A percentile compares a stretch with the other conserved stretches of the same genome.
These are phyloP conservation scores for Globisporangium carolinianum DNA, from an alignment of 352 stramenopile genomes.

Conservation along the genomic window DNA sequence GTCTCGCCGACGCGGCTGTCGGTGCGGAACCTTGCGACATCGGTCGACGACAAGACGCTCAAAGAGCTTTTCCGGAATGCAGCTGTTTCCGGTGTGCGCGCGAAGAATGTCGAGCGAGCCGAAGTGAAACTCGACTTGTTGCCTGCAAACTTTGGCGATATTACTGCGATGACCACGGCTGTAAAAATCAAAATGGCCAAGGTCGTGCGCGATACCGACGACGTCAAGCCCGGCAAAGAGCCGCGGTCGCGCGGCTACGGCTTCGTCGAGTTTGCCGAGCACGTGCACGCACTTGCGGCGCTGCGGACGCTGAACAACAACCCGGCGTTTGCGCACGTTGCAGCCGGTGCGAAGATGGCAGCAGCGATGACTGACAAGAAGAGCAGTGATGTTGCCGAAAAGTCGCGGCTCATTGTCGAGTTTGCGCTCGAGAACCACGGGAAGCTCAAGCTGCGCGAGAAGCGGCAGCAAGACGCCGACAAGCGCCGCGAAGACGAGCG, in stretches of 20 bases:
- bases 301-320: conserved; percentile 98
- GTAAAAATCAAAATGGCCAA: conserved; percentile 83
- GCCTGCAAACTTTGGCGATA: not conserved
- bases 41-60: conserved; percentile 87
- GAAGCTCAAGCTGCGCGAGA: conserved; percentile 83
- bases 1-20: conserved; percentile 93
- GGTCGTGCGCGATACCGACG: conserved; percentile 72
- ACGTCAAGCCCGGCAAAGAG: conserved; percentile 52
- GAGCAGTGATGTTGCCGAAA: conserved; percentile 39
- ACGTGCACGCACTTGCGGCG: conserved; percentile 94
- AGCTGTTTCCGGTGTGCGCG: conserved; percentile 60
- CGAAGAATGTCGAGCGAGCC: conserved; percentile 65
- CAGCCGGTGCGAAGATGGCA: conserved; percentile 30
- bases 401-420: conserved; percentile 83
- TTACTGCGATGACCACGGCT: conserved; percentile 20
- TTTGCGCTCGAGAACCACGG: conserved; percentile 87
- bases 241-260: conserved; percentile 68
- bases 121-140: conserved; percentile 75
- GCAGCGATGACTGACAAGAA: conserved; percentile 14
- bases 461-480: conserved; percentile 52
- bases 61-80: conserved; percentile 87
- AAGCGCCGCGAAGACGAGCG: conserved; percentile 68
- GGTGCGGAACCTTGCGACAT: conserved; percentile 88
- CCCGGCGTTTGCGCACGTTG: conserved; percentile 75
- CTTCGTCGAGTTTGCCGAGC: conserved; percentile 97